A percentile compares a stretch with the other conserved stretches of the same genome.
Evolutionary conservation across 805 yeast genomes (phyloP).

Genomic region (Candida caryicola): DNA sequence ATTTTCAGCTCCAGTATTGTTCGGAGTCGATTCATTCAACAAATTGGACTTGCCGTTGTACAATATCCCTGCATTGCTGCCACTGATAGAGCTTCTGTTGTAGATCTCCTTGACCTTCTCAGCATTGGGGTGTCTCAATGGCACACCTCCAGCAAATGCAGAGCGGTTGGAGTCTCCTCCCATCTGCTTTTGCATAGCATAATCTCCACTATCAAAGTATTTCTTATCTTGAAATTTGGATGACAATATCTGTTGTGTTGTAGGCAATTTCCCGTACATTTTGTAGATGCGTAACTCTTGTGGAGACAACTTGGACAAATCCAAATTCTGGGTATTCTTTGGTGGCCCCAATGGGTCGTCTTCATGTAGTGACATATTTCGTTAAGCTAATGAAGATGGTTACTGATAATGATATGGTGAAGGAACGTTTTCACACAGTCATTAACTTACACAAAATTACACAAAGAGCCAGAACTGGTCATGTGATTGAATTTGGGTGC

Average conservation of each 20-base stretch:
- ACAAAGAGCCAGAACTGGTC: no score
- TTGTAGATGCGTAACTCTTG: constrained; percentile 77
- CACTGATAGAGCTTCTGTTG: constrained; percentile 57
- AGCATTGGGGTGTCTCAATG: constrained; percentile 51
- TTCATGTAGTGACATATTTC: constrained; percentile 36
- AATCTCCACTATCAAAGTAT: constrained; percentile 92
- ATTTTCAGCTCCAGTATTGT: constrained; percentile 14
- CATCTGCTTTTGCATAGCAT: constrained; percentile 66
- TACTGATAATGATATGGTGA: no score
- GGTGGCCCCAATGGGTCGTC: constrained; percentile 54
- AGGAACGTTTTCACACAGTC: constrained; percentile 5
- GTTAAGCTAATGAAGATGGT: no score
- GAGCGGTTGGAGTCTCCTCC: constrained; percentile 21
- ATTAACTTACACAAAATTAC: constrained; percentile 3
- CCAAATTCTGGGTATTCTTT: constrained; percentile 44
- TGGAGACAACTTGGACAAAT: constrained; percentile 59
- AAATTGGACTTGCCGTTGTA: constrained; percentile 51
- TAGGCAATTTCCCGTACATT: constrained; percentile 83
- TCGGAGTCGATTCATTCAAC: constrained; percentile 50
- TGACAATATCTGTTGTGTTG: constrained; percentile 70
- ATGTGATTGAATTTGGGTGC: no score
- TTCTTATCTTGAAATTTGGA: constrained; percentile 82
- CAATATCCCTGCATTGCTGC: constrained; percentile 40
- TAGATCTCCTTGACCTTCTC: constrained; percentile 57
- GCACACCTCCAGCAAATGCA: constrained; percentile 35